Conservation (phyloP, 768 basidiomycete species). For the Russula sp. region DNA sequence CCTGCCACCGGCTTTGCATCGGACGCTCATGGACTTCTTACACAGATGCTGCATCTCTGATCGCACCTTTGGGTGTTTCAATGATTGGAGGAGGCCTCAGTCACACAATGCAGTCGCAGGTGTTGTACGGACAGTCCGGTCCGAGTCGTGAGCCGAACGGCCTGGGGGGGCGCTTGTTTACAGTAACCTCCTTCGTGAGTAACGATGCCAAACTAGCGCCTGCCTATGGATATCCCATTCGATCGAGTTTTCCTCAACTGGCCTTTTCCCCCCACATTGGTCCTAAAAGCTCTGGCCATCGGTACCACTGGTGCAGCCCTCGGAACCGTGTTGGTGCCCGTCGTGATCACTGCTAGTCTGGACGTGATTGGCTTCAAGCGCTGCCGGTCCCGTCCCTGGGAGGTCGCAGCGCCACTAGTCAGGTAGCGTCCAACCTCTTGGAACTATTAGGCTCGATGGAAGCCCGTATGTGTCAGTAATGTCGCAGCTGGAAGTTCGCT, state of each 20-base stretch:
- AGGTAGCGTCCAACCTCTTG: no score
- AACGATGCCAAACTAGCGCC: background rate
- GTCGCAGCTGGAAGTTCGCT: slow-evolving; percentile 13
- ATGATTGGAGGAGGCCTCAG: no score
- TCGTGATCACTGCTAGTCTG: background rate
- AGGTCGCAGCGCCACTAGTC: no score
- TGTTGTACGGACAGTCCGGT: no score
- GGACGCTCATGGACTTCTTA: background rate
- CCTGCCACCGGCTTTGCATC: background rate
- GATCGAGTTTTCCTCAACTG: background rate
- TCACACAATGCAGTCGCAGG: no score
- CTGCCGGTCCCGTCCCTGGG: background rate
- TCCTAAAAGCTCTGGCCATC: background rate
- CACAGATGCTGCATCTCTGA: background rate
- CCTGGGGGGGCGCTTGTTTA: no score
- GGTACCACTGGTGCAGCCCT: background rate
- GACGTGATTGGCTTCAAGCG: slow-evolving; percentile 1
- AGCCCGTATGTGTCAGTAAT: slow-evolving; percentile 4
- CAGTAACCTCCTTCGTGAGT: no score
- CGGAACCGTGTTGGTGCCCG: background rate
- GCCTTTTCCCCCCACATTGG: no score
- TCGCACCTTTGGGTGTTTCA: no score
- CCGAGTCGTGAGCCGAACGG: no score
- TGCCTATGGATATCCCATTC: background rate
- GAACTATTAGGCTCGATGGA: background rate